Evolutionary conservation across 164 flowering plant species (phyloP).

Genomic region (Macadamia integrifolia): DNA sequence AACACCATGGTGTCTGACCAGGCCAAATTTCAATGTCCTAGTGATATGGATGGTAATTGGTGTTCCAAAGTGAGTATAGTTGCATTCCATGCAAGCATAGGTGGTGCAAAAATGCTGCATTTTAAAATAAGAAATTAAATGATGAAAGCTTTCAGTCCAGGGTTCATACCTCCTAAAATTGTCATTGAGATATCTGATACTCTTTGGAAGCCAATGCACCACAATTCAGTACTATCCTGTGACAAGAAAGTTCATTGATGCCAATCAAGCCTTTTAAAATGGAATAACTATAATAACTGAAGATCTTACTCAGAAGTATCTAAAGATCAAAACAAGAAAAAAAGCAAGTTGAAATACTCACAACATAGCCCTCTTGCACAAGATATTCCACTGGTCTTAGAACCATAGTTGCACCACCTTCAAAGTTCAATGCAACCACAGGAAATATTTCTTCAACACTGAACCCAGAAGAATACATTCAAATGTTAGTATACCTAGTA

Average conservation of each 20-base stretch:
- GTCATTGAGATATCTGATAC: conserved; percentile 60
- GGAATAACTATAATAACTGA: conserved; percentile 3
- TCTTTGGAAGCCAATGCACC: conserved; percentile 94
- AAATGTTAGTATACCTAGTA: conserved; percentile 24
- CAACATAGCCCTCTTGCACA: conserved; percentile 43
- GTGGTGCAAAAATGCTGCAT: too few relatives aligned
- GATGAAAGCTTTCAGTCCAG: not conserved
- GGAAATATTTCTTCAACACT: conserved; percentile 71
- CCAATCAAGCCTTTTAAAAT: not conserved
- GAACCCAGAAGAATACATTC: conserved; percentile 14
- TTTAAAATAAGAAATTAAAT: not conserved
- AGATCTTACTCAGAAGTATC: not conserved
- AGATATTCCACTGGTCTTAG: conserved; percentile 79
- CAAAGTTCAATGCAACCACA: conserved; percentile 65
- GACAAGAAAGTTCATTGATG: conserved; percentile 4
- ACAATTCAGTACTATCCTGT: conserved; percentile 62
- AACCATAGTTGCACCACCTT: conserved; percentile 71
- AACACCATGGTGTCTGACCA: too few relatives aligned
- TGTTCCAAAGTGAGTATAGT: too few relatives aligned
- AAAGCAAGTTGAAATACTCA: conserved; percentile 31
- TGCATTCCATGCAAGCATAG: too few relatives aligned
- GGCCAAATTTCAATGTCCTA: too few relatives aligned
- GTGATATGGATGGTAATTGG: too few relatives aligned
- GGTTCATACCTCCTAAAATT: conserved; percentile 79
- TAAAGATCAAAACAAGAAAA: not conserved